Percentiles rank a stretch among this genome's conserved stretches.
These are phyloP conservation scores for Pelargonium australe DNA, from an alignment of 441 rosid genomes.

Conservation along the genomic window DNA sequence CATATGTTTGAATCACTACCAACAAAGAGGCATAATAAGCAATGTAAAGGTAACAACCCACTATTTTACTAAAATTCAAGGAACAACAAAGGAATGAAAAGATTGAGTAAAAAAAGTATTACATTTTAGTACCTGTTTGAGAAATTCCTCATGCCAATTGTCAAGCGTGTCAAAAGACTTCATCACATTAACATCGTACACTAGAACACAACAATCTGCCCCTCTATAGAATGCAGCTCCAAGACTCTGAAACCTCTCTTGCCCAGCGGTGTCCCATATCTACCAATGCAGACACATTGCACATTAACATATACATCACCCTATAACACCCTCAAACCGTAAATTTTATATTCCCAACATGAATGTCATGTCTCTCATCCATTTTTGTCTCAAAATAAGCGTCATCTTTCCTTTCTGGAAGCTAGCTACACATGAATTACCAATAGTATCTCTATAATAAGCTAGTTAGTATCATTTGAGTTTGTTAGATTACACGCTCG, in stretches of 20 bases:
- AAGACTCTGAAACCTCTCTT: conserved; percentile 92
- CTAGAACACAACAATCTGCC: conserved; percentile 95
- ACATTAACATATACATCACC: too few relatives aligned
- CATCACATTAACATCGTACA: conserved; percentile 49
- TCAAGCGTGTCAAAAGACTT: conserved; percentile 87
- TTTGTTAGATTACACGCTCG: background rate
- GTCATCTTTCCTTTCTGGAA: too few relatives aligned
- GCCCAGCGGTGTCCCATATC: conserved; percentile 99
- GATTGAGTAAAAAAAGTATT: background rate
- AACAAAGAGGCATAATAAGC: background rate
- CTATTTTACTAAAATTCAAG: background rate
- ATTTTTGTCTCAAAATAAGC: too few relatives aligned
- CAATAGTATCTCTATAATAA: conserved; percentile 62
- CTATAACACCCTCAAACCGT: too few relatives aligned
- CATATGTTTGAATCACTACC: background rate
- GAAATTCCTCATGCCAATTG: conserved; percentile 92
- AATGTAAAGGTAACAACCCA: background rate
- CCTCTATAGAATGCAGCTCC: conserved; percentile 94
- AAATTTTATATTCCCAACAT: too few relatives aligned
- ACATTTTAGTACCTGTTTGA: conserved; percentile 53
- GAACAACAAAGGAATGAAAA: conserved; percentile 1
- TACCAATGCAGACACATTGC: conserved; percentile 20
- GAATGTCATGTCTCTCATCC: too few relatives aligned
- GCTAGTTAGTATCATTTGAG: too few relatives aligned
- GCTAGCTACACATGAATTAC: too few relatives aligned